Percentiles rank a stretch among this genome's conserved stretches.
phyloP scores from a whole-genome alignment of 2,329 filamentous ascomycete genomes.

The Incumbomyces lentus region DNA sequence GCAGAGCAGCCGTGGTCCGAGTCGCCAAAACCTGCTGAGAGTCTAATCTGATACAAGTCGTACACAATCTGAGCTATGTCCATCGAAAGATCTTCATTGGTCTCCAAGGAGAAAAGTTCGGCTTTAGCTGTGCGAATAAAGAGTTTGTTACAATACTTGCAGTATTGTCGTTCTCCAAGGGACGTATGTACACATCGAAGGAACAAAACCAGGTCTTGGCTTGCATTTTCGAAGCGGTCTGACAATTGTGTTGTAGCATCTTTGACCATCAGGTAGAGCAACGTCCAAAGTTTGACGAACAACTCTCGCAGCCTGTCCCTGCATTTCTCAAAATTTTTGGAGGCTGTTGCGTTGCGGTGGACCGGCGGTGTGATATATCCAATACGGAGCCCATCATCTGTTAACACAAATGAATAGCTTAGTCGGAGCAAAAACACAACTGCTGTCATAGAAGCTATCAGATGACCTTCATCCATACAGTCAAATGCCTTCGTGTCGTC shows the following conservation, averaged over 20 bases:
- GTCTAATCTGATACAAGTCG: constrained; percentile 71
- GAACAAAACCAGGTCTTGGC: constrained; percentile 67
- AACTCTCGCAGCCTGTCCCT: constrained; percentile 71
- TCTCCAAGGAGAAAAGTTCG: constrained; percentile 66
- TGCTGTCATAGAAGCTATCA: constrained; percentile 61
- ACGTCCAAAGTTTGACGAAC: constrained; percentile 76
- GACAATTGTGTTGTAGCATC: constrained; percentile 60
- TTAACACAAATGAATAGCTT: constrained; percentile 67
- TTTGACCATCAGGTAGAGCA: constrained; percentile 72
- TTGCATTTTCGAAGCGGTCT: constrained; percentile 52
- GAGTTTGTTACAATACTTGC: constrained; percentile 72
- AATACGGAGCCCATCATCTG: constrained; percentile 75
- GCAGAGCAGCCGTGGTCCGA: constrained; percentile 69
- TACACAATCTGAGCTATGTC: constrained; percentile 78
- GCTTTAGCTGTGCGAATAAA: constrained; percentile 83
- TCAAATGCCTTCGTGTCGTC: constrained; percentile 65
- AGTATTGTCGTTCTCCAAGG: constrained; percentile 72
- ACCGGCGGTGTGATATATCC: constrained; percentile 57
- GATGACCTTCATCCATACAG: constrained; percentile 69
- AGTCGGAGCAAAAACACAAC: constrained; percentile 62
- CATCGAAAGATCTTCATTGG: constrained; percentile 71
- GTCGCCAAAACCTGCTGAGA: constrained; percentile 56
- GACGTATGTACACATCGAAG: constrained; percentile 74
- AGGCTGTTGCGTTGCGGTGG: constrained; percentile 39
- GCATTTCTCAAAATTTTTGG: constrained; percentile 36